Evolutionary conservation across 495 filamentous ascomycete species (phyloP), one percentile per base, ranked within the genome.

Genomic region (Penicillium dipodomyicola): DNA sequence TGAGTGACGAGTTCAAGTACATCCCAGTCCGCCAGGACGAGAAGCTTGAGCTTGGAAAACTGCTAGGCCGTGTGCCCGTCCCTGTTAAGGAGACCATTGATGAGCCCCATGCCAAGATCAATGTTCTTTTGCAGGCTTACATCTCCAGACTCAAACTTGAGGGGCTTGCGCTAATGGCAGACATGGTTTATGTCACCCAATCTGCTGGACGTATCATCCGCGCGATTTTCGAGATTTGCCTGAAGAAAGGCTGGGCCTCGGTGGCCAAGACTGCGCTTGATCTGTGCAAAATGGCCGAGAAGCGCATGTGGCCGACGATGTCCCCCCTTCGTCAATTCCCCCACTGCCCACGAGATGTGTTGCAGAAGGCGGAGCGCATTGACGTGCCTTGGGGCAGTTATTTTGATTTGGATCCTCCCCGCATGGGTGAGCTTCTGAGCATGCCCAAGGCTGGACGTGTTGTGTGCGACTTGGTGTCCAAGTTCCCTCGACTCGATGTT

Each of bases 241-340:
- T 99, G 49, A 96, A 92, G 78, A 96, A 96, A 71, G 93, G 92
- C 17, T 99, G 93, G 94, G 82, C 95, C 8, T 90, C 87, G 14
- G 95, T 97, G 12, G 89, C 94, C 9, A 96, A 93, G 76, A 89
- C 87, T 56, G 91, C 95, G 5, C 80, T 99, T 32, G 90, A 97
- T 62, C 79, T 99, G 39, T 99, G 94, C 76, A 99, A 99, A 76
- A 97, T 96, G 92, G 93, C 93, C 2, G 94, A 99, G 77, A 96
- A 95, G 79, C 80, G 95, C 23, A 97, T 97, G 94, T 99, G 94
- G 94, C 92, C 92, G 6, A 96, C 92, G 20, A 97, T 97, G 94
- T 88, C 90, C 19, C 94, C 94, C 7, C 82, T 99, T 9, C 81
- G 95, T 39, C 94, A 99, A 65, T 97, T 97, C 67, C 85, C 89